Evolutionary conservation across 148 eudicot species (phyloP).

Genomic region (Fagopyrum tataricum): DNA sequence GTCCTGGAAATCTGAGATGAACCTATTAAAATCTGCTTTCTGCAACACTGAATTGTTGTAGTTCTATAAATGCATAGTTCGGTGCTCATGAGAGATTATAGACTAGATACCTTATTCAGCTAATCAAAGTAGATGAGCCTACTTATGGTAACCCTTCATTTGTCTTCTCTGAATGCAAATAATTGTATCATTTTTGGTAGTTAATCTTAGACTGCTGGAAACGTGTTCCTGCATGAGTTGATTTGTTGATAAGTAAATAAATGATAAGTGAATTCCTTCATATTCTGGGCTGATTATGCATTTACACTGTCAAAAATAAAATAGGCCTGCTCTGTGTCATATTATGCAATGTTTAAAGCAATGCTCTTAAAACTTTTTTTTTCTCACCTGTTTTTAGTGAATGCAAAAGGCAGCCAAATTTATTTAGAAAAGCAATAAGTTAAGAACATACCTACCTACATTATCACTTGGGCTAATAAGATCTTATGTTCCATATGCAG

Average conservation of each 20-base stretch:
- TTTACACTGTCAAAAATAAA: no score
- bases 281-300: background rate
- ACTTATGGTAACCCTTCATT: no score
- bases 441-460: background rate
- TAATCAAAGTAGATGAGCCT: no score
- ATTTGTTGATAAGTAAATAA: background rate
- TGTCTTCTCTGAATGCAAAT: background rate
- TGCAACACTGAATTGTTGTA: background rate
- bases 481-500: conserved; percentile 33
- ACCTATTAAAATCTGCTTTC: background rate
- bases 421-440: background rate
- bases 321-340: no score
- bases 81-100: background rate
- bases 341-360: no score
- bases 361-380: no score
- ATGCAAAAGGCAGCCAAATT: no score
- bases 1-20: conserved; percentile 3
- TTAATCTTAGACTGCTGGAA: background rate
- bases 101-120: no score
- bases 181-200: background rate
- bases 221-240: background rate
- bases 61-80: background rate
- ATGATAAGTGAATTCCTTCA: background rate
- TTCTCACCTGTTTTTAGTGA: no score
- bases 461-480: background rate